Base-by-base conservation (phyloP, 2,329 filamentous ascomycete species). In the Fonsecaea monophora region DNA sequence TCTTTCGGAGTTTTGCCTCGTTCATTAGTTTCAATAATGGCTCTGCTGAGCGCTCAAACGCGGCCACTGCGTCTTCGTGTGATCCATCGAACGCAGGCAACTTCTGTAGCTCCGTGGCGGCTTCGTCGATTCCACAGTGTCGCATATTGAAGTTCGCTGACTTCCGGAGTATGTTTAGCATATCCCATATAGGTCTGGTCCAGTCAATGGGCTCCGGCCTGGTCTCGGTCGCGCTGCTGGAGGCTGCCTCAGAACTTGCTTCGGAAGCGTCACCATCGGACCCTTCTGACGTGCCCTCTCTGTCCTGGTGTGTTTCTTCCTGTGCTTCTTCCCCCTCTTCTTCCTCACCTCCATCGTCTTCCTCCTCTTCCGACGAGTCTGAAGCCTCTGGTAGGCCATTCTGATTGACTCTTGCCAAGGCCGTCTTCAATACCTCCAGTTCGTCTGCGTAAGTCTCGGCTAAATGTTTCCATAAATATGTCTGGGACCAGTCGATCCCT, bases 401-500 rank as follows among this genome's bases (percentile, higher is more conserved):
- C 32, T 61, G 67, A 34, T 42, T 66, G 13, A 37, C 38, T 54
- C 60, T 61, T 32, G 66, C 58, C 53, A 70, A 35, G 6, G 30
- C 60, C 12, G 50, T 38, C 34, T 60, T 65, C 71, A 73, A 65
- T 70, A 61, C 55, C 56, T 68, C 64, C 54, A 73, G 66, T 42
- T 71, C 64, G 18, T 72, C 70, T 9, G 59, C 73, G 68, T 80
- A 82, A 56, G 79, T 79, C 55, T 79, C 76, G 30, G 77, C 77
- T 25, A 83, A 74, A 71, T 83, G 80, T 53, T 77, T 74, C 70
- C 81, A 81, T 5, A 83, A 71, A 67, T 77, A 77, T 8, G 80
- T 81, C 40, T 77, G 76, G 7, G 75, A 75, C 82, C 82, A 83
- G 59, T 81, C 74, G 40, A 82, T 73, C 54, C 76, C 76, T 70